Evolutionary conservation across 768 basidiomycete genomes (phyloP), one percentile per base, ranked within the genome.

Genomic region (Hygrophorus russula): DNA sequence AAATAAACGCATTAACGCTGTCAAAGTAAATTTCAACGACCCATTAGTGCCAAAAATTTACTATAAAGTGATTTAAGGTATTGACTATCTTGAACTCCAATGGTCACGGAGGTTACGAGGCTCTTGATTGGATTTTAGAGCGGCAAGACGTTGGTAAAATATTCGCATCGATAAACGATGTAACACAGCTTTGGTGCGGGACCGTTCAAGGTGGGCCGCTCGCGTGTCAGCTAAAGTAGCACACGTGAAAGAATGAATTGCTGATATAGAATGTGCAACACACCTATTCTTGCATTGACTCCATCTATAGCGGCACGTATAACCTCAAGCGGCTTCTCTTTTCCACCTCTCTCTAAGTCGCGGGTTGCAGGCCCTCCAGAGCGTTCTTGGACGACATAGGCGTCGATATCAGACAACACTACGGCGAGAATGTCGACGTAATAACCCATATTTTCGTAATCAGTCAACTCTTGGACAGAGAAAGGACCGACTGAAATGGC

Each of bases 131-230:
- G 24, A 39, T 11, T 38, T 42, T 11, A 47, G 31, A 8, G 46
- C 49, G 2, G 46, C 39, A 12, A 19, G 12, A 6, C 73, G 76
- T 51, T 83, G 79, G 53, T 81, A 85, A 52, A 73, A 58, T 10
- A 87, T 59, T 17, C 78, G 73, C 64, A 81, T 70, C 7, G 73
- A 65, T 11, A 85, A 58, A 35, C 72, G 73, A 53, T 87, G 81
- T 39, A 87, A 58, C 0, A 71, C 70, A 2, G 76, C 80, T 51
- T 88, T 89, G 3, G 76, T 71, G 44, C 80, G 70, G 2, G 85
- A 84, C 37, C 86, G 77, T 48, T 87, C 84, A 28, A 89, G 66
- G 57, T 83, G 75, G 1, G 79, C 76, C 19, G 81, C 83, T 36
- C 82, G 79, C 2, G 76, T 78, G 55, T 88, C 85, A 36, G 74